Evolutionary conservation across 805 yeast genomes (phyloP).

Genomic region (Zygosaccharomyces pseudorouxii): DNA sequence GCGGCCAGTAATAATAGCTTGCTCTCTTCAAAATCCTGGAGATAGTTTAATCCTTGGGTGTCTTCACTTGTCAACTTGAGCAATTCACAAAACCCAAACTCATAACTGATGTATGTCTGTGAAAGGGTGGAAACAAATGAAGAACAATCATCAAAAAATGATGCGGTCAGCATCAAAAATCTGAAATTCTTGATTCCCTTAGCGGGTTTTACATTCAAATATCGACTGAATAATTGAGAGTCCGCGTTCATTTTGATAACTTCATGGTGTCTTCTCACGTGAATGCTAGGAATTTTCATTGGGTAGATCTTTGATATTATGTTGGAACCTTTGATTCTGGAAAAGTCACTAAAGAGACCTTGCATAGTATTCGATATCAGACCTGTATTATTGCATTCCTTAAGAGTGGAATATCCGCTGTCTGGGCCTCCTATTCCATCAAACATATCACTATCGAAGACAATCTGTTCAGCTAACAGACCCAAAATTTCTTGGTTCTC

Average conservation of each 20-base stretch:
- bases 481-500: slow-evolving; percentile 25
- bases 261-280: slow-evolving; percentile 31
- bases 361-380: slow-evolving; percentile 21
- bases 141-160: slow-evolving; percentile 27
- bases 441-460: slow-evolving; percentile 42
- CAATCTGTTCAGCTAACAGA: slow-evolving; percentile 30
- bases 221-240: slow-evolving; percentile 53
- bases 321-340: slow-evolving; percentile 27
- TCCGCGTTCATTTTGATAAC: slow-evolving; percentile 43
- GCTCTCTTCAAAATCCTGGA: slow-evolving; percentile 35
- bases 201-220: slow-evolving; percentile 53
- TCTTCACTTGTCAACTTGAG: slow-evolving; percentile 29
- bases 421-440: slow-evolving; percentile 53
- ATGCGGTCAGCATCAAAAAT: slow-evolving; percentile 42
- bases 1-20: slow-evolving; percentile 52
- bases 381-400: slow-evolving; percentile 17
- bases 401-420: slow-evolving; percentile 37
- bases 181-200: slow-evolving; percentile 48
- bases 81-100: slow-evolving; percentile 35
- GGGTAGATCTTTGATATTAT: slow-evolving; percentile 25
- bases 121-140: slow-evolving; percentile 31
- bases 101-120: slow-evolving; percentile 33
- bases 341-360: slow-evolving; percentile 22
- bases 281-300: slow-evolving; percentile 29
- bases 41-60: slow-evolving; percentile 25